Evolutionary conservation across 2,329 filamentous ascomycete genomes (phyloP), one percentile per base, ranked within the genome.

Genomic region (Neofusicoccum sp.): DNA sequence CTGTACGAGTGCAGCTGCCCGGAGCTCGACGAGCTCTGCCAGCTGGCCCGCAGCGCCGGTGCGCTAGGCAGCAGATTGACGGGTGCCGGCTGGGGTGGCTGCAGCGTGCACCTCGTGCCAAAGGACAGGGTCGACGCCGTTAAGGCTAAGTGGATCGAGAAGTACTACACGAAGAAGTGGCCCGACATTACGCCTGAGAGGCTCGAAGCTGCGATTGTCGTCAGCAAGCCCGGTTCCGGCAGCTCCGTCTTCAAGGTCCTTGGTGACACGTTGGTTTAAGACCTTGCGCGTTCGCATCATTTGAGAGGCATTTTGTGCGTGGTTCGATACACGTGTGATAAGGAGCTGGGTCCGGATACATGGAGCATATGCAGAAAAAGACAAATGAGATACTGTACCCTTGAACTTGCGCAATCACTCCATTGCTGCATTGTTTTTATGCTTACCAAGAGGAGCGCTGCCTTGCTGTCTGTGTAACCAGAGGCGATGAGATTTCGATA

Each of bases 51-150:
- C 30, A 81, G 80, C 14, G 90, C 90, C 0, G 95, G 95, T 2
- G 86, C 90, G 16, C 92, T 91, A 72, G 95, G 93, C 30, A 92
- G 89, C 67, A 82, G 93, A 28, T 78, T 97, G 67, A 98, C 93
- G 0, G 95, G 95, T 40, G 95, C 95, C 0, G 95, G 95, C 3
- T 99, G 95, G 95, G 95, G 95, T 63, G 95, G 95, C 2, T 98
- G 95, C 78, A 95, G 86, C 63, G 93, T 99, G 61, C 95, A 99
- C 78, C 83, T 99, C 61, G 89, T 98, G 57, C 89, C 93, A 0
- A 89, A 86, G 61, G 84, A 91, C 69, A 93, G 89, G 75, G 89
- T 97, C 0, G 86, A 88, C 4, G 84, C 80, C 28, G 90, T 99
- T 24, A 91, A 85, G 73, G 81, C 84, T 69, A 90, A 90, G 4